These are phyloP conservation scores for Phylloporus rhodoxanthus DNA, from an alignment of 768 basidiomycete genomes.

Conservation along the genomic window DNA sequence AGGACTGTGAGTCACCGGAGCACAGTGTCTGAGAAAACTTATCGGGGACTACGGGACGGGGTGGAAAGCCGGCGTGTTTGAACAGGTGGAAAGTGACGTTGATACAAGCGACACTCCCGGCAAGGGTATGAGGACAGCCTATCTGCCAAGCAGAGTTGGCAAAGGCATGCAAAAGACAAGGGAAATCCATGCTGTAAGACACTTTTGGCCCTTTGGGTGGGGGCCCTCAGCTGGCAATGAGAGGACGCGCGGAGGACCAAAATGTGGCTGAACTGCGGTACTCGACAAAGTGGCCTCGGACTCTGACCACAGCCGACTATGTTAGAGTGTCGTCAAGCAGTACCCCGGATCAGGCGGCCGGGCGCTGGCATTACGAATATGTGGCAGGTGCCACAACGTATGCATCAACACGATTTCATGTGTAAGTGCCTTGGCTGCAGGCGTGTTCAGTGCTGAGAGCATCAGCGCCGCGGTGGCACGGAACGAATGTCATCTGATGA, in stretches of 20 bases:
- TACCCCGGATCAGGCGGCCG: background rate
- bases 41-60: background rate
- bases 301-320: background rate
- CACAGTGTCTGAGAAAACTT: conserved; percentile 2
- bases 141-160: too few relatives aligned
- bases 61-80: background rate
- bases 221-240: too few relatives aligned
- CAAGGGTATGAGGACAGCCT: conserved; percentile 3
- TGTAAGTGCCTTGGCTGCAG: background rate
- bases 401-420: background rate
- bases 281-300: too few relatives aligned
- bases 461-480: too few relatives aligned
- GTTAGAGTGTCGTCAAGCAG: background rate
- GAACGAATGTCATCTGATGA: too few relatives aligned
- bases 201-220: too few relatives aligned
- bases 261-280: too few relatives aligned
- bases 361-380: background rate
- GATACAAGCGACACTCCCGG: background rate
- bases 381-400: background rate
- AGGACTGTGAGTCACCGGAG: background rate
- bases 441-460: background rate
- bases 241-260: too few relatives aligned
- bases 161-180: too few relatives aligned
- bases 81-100: background rate
- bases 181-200: too few relatives aligned